Evolutionary conservation across 345 rosid species (phyloP), one percentile per base, ranked within the genome.

Genomic region (Carallia brachiata): DNA sequence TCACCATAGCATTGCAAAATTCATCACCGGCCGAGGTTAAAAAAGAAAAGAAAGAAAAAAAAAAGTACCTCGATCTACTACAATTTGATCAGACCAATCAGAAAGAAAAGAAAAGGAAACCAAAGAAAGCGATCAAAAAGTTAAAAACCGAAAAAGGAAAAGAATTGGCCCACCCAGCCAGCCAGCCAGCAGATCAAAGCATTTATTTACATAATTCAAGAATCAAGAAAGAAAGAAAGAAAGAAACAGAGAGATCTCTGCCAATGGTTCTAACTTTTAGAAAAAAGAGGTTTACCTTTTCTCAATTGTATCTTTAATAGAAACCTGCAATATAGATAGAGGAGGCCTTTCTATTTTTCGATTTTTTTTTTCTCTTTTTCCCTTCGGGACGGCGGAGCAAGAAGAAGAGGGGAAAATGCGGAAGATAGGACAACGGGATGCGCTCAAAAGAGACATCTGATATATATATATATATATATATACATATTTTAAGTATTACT

Each of bases 61-160:
- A 4, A 56, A 36, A 32, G 61, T 54, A 64, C 7, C 50, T 65
- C 61, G 70, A 60, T 66, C 66, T 34, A 65, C 66, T 34, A 65
- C 5, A 28, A 28, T 48, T 34, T 39, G 71, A 61, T 73, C 67
- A 66, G 65, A 55, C 52, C 58, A 28, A 55, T 34, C 28, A 67
- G 1, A 7, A 67, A 23, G 31, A 56, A 56, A 9, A 27, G 31
- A 3, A 69, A 69, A 9, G 1, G 66, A 10, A 7, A 68, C 18
- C 28, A 59, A 4, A 31, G 4, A 44, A 7, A 58, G 34, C 52
- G 1, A 31, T 23, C 23, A 4, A 6, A 47, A 66, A 73, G 18
- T 40, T 18, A 1, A 15, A 65, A 32, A 47, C 18, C 44, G 31
- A 39, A 31, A 31, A 28, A 32, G 52, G 30, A 58, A 36, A 23